Percentiles rank a stretch among this genome's conserved stretches.
These are phyloP conservation scores for Tricharina praecox DNA, from an alignment of 495 filamentous ascomycete species.

Conservation along the genomic window DNA sequence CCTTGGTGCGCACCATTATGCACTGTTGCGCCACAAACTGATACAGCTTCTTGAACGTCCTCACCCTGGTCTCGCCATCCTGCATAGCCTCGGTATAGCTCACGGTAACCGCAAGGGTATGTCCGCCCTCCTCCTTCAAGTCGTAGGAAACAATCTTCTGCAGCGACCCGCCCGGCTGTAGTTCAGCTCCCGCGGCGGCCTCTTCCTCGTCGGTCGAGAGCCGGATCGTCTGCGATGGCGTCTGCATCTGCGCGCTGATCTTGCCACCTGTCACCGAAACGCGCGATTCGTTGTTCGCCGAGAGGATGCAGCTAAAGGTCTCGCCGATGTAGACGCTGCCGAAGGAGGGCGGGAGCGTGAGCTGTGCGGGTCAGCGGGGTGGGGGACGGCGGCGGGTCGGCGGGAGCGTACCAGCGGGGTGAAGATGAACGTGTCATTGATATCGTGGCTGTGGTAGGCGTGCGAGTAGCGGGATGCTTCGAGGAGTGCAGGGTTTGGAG, in stretches of 20 bases:
- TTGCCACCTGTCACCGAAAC: constrained; percentile 42
- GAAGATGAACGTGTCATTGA: constrained; percentile 40
- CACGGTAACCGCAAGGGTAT: constrained; percentile 85
- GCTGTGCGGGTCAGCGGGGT: constrained; percentile 26
- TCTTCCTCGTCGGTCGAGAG: constrained; percentile 32
- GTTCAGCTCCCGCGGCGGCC: constrained; percentile 30
- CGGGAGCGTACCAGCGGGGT: constrained; percentile 37
- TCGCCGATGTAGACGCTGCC: constrained; percentile 91
- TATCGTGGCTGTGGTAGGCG: constrained; percentile 31
- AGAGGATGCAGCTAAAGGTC: constrained; percentile 83
- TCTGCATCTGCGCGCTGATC: constrained; percentile 88
- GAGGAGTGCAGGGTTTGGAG: constrained; percentile 11
- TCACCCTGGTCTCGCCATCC: constrained; percentile 34
- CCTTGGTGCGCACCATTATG: constrained; percentile 78
- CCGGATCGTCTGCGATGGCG: constrained; percentile 46
- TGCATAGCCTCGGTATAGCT: constrained; percentile 40
- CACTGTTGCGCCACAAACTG: constrained; percentile 86
- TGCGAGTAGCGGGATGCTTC: constrained; percentile 17
- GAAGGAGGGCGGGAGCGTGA: constrained; percentile 85
- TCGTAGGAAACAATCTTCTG: constrained; percentile 76
- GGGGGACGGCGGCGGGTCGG: background rate
- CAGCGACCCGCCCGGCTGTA: constrained; percentile 50
- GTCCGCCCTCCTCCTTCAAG: constrained; percentile 82
- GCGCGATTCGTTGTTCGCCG: constrained; percentile 66
- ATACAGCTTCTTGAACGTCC: constrained; percentile 90